A percentile compares a stretch with the other conserved stretches of the same genome.
Evolutionary conservation across 306 rosid genomes (phyloP).

Genomic region (Fagus crenata): DNA sequence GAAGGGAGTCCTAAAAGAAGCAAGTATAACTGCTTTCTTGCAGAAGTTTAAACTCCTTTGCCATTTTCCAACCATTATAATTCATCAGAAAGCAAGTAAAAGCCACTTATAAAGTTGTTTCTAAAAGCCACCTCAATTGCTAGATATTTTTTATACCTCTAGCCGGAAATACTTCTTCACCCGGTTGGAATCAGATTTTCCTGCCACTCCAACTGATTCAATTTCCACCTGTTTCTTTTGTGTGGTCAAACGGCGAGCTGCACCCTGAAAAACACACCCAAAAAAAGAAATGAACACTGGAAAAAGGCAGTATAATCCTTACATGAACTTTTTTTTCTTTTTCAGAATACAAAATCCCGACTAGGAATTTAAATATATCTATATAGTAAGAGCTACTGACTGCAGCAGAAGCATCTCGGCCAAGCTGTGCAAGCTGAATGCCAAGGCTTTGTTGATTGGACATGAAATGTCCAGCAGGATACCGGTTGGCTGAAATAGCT

Average conservation of each 20-base stretch:
- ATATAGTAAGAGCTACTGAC: conserved; percentile 48
- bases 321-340: background rate
- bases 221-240: conserved; percentile 81
- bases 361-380: too few relatives aligned
- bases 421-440: conserved; percentile 92
- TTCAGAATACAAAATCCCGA: too few relatives aligned
- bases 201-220: conserved; percentile 85
- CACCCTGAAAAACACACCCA: conserved; percentile 64
- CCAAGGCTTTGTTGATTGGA: conserved; percentile 96
- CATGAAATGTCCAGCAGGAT: conserved; percentile 88
- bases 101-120: background rate
- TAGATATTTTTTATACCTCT: conserved; percentile 55
- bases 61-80: background rate
- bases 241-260: conserved; percentile 91
- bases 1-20: background rate
- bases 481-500: conserved; percentile 80
- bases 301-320: conserved; percentile 12
- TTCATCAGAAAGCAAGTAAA: background rate
- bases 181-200: conserved; percentile 68
- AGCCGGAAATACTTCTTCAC: conserved; percentile 86
- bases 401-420: conserved; percentile 99
- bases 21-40: background rate
- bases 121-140: conserved; percentile 13
- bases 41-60: background rate
- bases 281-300: conserved; percentile 21